Evolutionary conservation across 192 early-diverging fungal species (phyloP).

Genomic region (Rhizoclosmatium sp.): DNA sequence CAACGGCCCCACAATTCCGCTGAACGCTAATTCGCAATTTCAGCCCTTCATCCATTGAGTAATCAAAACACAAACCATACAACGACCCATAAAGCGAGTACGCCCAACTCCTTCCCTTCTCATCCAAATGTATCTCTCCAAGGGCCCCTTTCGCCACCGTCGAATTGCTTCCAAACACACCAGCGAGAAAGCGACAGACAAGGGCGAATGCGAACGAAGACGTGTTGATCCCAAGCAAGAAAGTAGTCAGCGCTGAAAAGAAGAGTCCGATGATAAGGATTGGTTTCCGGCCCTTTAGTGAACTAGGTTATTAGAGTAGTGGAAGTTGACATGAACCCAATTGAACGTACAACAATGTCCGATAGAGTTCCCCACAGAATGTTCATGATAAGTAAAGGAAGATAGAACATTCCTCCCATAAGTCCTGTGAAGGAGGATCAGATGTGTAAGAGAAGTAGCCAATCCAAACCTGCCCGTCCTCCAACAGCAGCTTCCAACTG

Average conservation of each 20-base stretch:
- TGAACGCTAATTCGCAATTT: not conserved
- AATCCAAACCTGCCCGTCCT: constrained; percentile 20
- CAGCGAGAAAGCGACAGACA: constrained; percentile 50
- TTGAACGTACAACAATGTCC: constrained; percentile 45
- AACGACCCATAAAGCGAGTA: constrained; percentile 55
- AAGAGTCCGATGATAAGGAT: constrained; percentile 19
- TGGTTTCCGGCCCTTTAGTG: constrained; percentile 14
- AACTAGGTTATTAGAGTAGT: not conserved
- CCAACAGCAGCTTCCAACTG: constrained; percentile 16
- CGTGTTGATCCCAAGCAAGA: constrained; percentile 29
- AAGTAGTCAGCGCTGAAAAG: constrained; percentile 26
- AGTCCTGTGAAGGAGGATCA: constrained; percentile 38
- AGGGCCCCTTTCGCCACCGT: constrained; percentile 58
- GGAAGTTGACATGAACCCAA: not conserved
- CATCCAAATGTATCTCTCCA: constrained; percentile 49
- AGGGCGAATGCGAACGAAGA: constrained; percentile 38
- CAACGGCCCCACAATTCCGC: constrained; percentile 34
- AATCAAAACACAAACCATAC: constrained; percentile 37
- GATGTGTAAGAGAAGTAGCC: not conserved
- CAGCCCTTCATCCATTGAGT: not conserved
- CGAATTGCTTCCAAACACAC: constrained; percentile 55
- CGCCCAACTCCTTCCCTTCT: constrained; percentile 46
- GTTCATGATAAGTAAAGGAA: constrained; percentile 59
- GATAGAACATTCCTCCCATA: constrained; percentile 53
- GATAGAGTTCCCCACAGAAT: constrained; percentile 54